Base-by-base conservation (phyloP, 2,329 filamentous ascomycete species). In the Monosporascus sp. region DNA sequence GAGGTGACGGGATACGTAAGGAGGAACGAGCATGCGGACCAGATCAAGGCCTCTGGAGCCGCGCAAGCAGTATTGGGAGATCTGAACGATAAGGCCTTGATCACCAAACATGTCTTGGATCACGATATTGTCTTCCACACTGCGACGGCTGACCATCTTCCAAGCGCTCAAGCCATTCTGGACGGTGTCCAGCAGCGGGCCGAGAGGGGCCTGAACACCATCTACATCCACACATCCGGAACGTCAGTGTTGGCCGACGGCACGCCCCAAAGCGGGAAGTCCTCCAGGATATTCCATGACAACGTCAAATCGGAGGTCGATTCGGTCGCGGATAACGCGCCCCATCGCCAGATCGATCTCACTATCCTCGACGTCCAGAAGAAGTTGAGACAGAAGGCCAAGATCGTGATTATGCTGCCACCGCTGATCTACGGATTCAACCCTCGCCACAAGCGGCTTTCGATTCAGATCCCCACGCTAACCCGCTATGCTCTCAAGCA, bases 211-310 rank as follows among this genome's bases (percentile, higher is more conserved):
- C 67, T 71, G 28, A 53, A 53, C 24, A 75, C 74, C 18, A 74
- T 75, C 55, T 80, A 71, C 66, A 77, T 79, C 52, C 77, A 79
- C 59, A 79, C 76, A 3, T 73, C 70, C 7, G 77, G 75, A 5
- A 72, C 72, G 7, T 68, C 66, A 9, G 64, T 76, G 7, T 57
- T 78, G 3, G 66, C 64, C 50, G 76, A 78, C 55, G 62, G 61
- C 11, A 55, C 69, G 2, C 53, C 63, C 20, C 72, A 72, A 17
- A 56, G 56, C 15, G 68, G 55, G 49, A 69, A 69, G 40, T 62
- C 62, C 47, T 66, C 72, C 41, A 73, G 69, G 48, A 65, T 78
- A 51, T 79, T 71, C 60, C 63, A 68, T 60, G 76, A 79, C 58
- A 65, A 70, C 54, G 59, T 66, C n/a, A 66, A 67, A 2, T 62